These are phyloP conservation scores for Halophytophthora batemanensis DNA, from an alignment of 352 stramenopile genomes.

Conservation along the genomic window DNA sequence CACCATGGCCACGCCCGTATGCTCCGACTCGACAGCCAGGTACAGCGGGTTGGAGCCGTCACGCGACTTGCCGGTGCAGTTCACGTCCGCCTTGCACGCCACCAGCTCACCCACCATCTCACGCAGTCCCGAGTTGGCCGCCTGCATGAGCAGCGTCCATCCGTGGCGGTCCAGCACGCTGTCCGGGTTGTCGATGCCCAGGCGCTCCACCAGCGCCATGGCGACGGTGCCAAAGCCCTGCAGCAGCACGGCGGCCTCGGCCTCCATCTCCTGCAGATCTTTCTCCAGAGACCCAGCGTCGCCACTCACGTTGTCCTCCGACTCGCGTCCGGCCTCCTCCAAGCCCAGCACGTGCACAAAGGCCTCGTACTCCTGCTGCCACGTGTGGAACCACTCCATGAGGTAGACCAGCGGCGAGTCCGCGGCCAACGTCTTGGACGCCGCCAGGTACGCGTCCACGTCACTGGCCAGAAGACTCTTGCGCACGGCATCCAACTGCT, in stretches of 20 bases:
- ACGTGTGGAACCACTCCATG: conserved; percentile 86
- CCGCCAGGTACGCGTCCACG: conserved; percentile 41
- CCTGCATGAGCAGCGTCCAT: conserved; percentile 86
- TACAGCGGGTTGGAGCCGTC: conserved; percentile 65
- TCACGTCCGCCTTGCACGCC: conserved; percentile 52
- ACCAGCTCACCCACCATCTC: conserved; percentile 58
- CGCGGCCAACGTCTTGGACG: conserved; percentile 22
- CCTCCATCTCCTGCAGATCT: conserved; percentile 71
- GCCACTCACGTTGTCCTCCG: conserved; percentile 22
- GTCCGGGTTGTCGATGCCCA: conserved; percentile 38
- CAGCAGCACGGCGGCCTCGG: conserved; percentile 63
- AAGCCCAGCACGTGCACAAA: conserved; percentile 69
- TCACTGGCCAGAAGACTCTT: conserved; percentile 53
- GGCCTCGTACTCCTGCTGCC: conserved; percentile 85
- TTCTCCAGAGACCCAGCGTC: conserved; percentile 36
- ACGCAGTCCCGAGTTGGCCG: conserved; percentile 66
- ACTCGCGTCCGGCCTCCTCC: conserved; percentile 32
- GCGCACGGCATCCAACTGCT: conserved; percentile 56
- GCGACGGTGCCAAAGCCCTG: conserved; percentile 59
- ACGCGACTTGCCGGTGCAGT: conserved; percentile 42
- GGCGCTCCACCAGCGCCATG: conserved; percentile 42
- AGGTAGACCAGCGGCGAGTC: conserved; percentile 57
- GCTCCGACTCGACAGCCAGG: conserved; percentile 68
- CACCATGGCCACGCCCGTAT: conserved; percentile 65
- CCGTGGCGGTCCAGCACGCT: conserved; percentile 64